Evolutionary conservation across 345 rosid species (phyloP).

Genomic region (Cardamine chenopodiifolia): DNA sequence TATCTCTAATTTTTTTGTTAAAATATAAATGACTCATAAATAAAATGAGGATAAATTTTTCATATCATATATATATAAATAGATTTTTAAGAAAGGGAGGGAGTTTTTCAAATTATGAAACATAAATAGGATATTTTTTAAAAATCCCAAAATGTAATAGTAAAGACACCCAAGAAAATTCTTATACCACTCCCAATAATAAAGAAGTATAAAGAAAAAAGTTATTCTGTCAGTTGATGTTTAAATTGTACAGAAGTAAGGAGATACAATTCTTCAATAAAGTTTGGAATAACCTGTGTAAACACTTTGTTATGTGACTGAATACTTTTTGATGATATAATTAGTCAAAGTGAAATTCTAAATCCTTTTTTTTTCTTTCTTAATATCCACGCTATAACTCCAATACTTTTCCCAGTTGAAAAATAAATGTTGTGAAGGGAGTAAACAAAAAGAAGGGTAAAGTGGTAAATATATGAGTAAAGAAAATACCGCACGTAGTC

Average conservation of each 20-base stretch:
- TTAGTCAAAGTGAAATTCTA: conserved; percentile 27
- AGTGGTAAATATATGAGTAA: conserved; percentile 8
- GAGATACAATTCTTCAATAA: not conserved
- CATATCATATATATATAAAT: too few relatives aligned
- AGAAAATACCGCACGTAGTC: conserved; percentile 27
- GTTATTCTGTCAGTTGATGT: not conserved
- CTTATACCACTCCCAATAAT: not conserved
- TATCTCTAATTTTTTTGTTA: too few relatives aligned
- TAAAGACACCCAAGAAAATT: not conserved
- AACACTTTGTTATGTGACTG: not conserved
- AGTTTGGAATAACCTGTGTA: not conserved
- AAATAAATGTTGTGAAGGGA: not conserved
- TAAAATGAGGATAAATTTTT: too few relatives aligned
- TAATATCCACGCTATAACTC: conserved; percentile 31
- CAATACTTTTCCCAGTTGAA: not conserved
- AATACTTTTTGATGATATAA: too few relatives aligned
- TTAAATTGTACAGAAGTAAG: not conserved
- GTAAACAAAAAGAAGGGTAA: conserved; percentile 8
- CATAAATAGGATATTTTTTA: too few relatives aligned
- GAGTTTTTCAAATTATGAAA: too few relatives aligned
- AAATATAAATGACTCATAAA: too few relatives aligned
- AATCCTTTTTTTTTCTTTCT: not conserved
- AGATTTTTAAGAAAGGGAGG: too few relatives aligned
- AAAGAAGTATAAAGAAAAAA: not conserved
- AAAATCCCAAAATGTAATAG: not conserved